Base-by-base conservation (phyloP, 257 asterid species). In the Solanum gandarillasii region DNA sequence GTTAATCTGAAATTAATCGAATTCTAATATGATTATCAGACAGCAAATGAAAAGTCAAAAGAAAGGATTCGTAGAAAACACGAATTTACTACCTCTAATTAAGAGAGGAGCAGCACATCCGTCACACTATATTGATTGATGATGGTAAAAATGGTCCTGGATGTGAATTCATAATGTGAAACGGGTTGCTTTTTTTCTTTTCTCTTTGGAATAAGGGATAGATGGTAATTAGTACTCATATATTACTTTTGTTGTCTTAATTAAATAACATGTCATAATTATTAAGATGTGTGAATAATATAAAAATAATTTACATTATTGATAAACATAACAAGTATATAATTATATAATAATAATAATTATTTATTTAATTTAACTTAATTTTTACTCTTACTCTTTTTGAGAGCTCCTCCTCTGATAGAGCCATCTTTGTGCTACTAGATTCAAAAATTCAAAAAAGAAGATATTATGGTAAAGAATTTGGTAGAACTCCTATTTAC, bases 361-460 rank as follows among this genome's bases (percentile, higher is more conserved):
- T 31, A 31, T 70, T 29, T n/a, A 11, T 67, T 12, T 67, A 25
- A 13, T 70, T 29, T 29, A 27, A 27, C 38, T 70, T 70, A 13
- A 31, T 71, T 7, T 71, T 71, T 71, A 71, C n/a, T 71, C 3
- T 31, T 71, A 31, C 18, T 71, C n/a, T 31, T 32, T 32, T 78
- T 14, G 84, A 78, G 38, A 78, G 84, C 25, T 78, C 84, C 84
- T 78, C 84, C 60, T 78, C 84, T 41, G 84, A 78, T 78, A 78
- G 65, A 10, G 87, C 31, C 90, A 89, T 90, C 86, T 84, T 83
- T 73, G 7, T 78, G 70, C 38, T 25, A 78, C 36, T 13, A 41
- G 21, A 78, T 25, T 78, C 60, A 76, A 76, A 78, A 38, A 23
- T 75, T 23, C 39, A 14, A 71, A 73, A 41, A 1, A 27, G 38